These are phyloP conservation scores for Pugionium dolabratum DNA, from an alignment of 345 rosid genomes.

Conservation along the genomic window DNA sequence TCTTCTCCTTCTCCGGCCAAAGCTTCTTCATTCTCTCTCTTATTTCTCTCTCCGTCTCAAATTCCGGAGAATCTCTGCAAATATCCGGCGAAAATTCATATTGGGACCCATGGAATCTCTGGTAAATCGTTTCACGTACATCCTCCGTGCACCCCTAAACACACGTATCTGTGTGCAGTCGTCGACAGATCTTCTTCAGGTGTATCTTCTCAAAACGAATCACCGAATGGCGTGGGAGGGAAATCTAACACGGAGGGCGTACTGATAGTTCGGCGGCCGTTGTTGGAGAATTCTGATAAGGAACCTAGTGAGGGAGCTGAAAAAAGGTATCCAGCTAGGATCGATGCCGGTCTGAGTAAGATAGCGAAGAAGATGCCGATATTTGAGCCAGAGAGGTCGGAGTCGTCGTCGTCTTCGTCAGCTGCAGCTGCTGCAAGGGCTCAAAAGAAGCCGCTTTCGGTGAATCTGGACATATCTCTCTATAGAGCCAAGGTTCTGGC, in stretches of 20 bases:
- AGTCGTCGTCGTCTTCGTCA: slow-evolving; percentile 37
- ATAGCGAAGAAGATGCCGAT: slow-evolving; percentile 87
- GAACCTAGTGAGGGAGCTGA: slow-evolving; percentile 39
- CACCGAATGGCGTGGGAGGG: slow-evolving; percentile 24
- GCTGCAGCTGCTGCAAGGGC: slow-evolving; percentile 44
- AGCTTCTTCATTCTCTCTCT: slow-evolving; percentile 48
- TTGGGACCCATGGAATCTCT: slow-evolving; percentile 37
- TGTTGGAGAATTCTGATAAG: slow-evolving; percentile 52
- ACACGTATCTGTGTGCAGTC: slow-evolving; percentile 37
- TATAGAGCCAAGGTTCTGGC: slow-evolving; percentile 70
- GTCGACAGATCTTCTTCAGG: slow-evolving; percentile 42
- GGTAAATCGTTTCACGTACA: slow-evolving; percentile 36
- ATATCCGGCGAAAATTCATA: slow-evolving; percentile 36
- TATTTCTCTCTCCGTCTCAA: slow-evolving; percentile 50
- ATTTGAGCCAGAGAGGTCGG: slow-evolving; percentile 79
- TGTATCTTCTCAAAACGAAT: slow-evolving; percentile 21
- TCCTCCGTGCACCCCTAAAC: slow-evolving; percentile 32
- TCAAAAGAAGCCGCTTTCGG: slow-evolving; percentile 59
- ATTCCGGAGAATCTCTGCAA: slow-evolving; percentile 41
- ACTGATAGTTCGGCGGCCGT: slow-evolving; percentile 70
- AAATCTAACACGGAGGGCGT: slow-evolving; percentile 38
- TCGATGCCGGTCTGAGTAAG: slow-evolving; percentile 61
- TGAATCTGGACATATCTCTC: slow-evolving; percentile 85
- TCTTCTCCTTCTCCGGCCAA: slow-evolving; percentile 54
- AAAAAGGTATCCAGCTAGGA: slow-evolving; percentile 42